A percentile compares a stretch with the other conserved stretches of the same genome.
Evolutionary conservation across 495 filamentous ascomycete species (phyloP).

Genomic region (Penicillium malachiteum): DNA sequence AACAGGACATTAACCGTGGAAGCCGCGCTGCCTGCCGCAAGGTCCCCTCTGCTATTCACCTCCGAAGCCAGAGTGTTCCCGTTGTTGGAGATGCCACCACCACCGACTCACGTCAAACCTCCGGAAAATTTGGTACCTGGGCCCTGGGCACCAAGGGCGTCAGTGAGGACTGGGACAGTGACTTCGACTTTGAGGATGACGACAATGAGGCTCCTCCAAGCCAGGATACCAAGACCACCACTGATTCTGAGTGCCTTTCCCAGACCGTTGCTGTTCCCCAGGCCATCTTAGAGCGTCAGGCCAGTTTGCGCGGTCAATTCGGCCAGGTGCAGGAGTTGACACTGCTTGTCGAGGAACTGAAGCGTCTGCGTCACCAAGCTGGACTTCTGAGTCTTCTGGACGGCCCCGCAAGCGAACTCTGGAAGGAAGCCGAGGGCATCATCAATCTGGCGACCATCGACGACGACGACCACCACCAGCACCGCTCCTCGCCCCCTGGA

Average conservation of each 20-base stretch:
- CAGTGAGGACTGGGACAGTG: conserved; percentile 82
- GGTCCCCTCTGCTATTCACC: conserved; percentile 71
- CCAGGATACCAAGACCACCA: conserved; percentile 24
- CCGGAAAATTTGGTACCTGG: conserved; percentile 87
- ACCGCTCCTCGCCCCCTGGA: conserved; percentile 38
- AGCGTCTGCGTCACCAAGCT: conserved; percentile 63
- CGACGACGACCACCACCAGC: conserved; percentile 63
- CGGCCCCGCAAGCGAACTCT: conserved; percentile 63
- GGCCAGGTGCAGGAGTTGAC: conserved; percentile 85
- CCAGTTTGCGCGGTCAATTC: conserved; percentile 80
- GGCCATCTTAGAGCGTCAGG: conserved; percentile 81
- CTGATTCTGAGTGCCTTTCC: conserved; percentile 16
- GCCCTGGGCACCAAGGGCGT: conserved; percentile 77
- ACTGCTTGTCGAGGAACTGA: conserved; percentile 76
- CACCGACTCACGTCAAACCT: conserved; percentile 57
- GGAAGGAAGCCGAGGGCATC: conserved; percentile 86
- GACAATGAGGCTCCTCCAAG: conserved; percentile 33
- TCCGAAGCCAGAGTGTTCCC: conserved; percentile 95
- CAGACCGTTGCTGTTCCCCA: conserved; percentile 71
- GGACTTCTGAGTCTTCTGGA: conserved; percentile 63
- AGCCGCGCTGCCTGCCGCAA: conserved; percentile 74
- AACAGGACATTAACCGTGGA: conserved; percentile 67
- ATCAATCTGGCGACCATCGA: conserved; percentile 82
- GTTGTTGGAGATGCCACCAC: conserved; percentile 63
- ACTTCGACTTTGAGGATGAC: conserved; percentile 71